Conservation (phyloP, 345 rosid genomes). For the Adansonia digitata region DNA sequence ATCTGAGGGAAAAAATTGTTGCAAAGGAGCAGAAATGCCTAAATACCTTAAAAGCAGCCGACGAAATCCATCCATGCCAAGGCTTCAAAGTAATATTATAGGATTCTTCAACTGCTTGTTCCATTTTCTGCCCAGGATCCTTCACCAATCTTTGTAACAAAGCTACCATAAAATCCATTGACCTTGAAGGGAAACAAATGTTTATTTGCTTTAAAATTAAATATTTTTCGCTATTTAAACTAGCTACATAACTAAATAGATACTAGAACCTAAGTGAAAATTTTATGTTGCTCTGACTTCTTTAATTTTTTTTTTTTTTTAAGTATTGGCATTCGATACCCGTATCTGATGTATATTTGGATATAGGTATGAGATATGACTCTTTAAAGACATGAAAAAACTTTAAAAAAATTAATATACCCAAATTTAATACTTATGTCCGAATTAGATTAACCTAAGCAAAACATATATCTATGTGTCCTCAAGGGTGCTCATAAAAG, state of each 20-base stretch:
- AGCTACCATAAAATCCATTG: constrained; percentile 61
- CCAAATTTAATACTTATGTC: too few relatives aligned
- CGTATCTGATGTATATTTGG: too few relatives aligned
- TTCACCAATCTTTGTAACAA: constrained; percentile 47
- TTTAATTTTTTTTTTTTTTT: too few relatives aligned
- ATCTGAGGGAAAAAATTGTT: not conserved
- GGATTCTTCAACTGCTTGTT: constrained; percentile 71
- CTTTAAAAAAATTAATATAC: too few relatives aligned
- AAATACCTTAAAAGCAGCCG: constrained; percentile 82
- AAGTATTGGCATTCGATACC: too few relatives aligned
- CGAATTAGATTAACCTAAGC: too few relatives aligned
- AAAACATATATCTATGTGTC: not conserved
- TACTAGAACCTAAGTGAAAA: not conserved
- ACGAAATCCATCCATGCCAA: constrained; percentile 93
- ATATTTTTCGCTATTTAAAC: not conserved
- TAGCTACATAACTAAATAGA: not conserved
- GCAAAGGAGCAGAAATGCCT: not conserved
- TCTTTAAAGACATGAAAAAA: too few relatives aligned
- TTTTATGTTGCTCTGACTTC: too few relatives aligned
- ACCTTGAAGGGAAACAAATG: constrained; percentile 34
- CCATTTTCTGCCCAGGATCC: constrained; percentile 60
- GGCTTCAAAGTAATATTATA: constrained; percentile 65
- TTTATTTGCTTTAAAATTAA: not conserved
- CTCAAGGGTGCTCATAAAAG: not conserved
- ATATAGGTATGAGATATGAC: too few relatives aligned